Evolutionary conservation across 306 rosid species (phyloP).

Genomic region (Mimosa pudica): DNA sequence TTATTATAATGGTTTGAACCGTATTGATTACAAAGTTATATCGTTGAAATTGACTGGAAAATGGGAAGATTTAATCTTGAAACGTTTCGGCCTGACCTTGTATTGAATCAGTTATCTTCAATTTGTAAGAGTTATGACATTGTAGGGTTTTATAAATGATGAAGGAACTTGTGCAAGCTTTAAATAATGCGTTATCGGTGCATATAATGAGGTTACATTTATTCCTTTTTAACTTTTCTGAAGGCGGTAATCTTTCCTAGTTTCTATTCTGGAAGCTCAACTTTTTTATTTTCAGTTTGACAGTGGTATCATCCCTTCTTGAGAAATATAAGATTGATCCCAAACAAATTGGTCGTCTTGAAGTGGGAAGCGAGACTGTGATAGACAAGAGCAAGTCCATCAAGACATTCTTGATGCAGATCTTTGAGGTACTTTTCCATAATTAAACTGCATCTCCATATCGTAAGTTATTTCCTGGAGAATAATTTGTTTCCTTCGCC

Average conservation of each 20-base stretch:
- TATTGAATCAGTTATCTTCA: slow-evolving; percentile 2
- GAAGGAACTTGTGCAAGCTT: slow-evolving; percentile 7
- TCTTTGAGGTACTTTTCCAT: slow-evolving; percentile 74
- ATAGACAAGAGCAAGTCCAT: slow-evolving; percentile 99
- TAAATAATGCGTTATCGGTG: slow-evolving; percentile 4
- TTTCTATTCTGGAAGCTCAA: slow-evolving; percentile 24
- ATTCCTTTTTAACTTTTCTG: neutral
- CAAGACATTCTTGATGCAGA: slow-evolving; percentile 96
- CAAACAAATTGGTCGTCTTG: slow-evolving; percentile 96
- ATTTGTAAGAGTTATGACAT: neutral
- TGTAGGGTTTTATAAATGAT: neutral
- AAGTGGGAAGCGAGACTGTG: slow-evolving; percentile 98
- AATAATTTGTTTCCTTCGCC: neutral
- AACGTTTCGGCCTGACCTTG: slow-evolving; percentile 1
- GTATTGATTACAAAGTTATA: neutral
- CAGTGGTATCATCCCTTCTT: slow-evolving; percentile 83
- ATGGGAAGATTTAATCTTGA: neutral
- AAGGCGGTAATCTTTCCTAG: neutral
- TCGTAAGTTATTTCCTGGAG: neutral
- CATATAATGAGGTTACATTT: slow-evolving; percentile 6
- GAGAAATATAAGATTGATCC: slow-evolving; percentile 85
- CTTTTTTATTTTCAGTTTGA: slow-evolving; percentile 71
- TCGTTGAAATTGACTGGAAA: neutral
- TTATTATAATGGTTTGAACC: neutral
- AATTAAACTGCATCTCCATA: slow-evolving; percentile 20